phyloP scores from a whole-genome alignment of 73 alveolate species.

The Blepharisma japonicum region DNA sequence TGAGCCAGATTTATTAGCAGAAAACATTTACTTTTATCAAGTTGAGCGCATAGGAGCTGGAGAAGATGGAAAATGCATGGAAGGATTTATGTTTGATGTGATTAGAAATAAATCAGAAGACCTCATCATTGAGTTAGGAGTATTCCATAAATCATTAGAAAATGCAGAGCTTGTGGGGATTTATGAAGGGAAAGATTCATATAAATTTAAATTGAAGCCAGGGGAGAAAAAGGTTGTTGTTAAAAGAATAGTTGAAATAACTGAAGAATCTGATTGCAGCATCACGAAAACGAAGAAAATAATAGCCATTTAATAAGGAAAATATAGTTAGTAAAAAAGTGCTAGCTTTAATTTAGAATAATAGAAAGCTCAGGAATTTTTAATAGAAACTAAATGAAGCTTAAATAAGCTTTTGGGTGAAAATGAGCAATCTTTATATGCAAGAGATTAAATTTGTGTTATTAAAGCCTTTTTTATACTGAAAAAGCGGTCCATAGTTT shows the following conservation, averaged over 20 bases:
- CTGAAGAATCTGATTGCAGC: not conserved
- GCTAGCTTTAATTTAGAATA: no score
- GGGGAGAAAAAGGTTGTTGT: constrained; percentile 1
- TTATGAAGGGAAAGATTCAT: constrained; percentile 26
- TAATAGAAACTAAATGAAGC: no score
- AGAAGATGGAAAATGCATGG: not conserved
- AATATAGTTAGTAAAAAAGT: no score
- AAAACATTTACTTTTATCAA: constrained; percentile 1
- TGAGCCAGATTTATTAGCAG: not conserved
- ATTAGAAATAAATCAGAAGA: constrained; percentile 12
- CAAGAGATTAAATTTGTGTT: no score
- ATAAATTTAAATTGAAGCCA: constrained; percentile 11
- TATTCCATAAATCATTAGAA: constrained; percentile 18
- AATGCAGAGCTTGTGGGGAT: not conserved
- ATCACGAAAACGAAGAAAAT: no score
- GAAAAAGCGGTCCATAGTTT: no score
- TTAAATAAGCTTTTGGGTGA: no score
- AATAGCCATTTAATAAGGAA: no score
- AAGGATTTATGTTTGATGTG: constrained; percentile 22
- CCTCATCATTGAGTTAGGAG: not conserved
- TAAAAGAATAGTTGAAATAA: not conserved
- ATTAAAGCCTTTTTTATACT: no score
- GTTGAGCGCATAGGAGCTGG: not conserved
- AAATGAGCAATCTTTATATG: no score
- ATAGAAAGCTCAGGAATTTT: no score